phyloP scores from a whole-genome alignment of 2,329 filamentous ascomycete genomes.

The Penicillium sp. region DNA sequence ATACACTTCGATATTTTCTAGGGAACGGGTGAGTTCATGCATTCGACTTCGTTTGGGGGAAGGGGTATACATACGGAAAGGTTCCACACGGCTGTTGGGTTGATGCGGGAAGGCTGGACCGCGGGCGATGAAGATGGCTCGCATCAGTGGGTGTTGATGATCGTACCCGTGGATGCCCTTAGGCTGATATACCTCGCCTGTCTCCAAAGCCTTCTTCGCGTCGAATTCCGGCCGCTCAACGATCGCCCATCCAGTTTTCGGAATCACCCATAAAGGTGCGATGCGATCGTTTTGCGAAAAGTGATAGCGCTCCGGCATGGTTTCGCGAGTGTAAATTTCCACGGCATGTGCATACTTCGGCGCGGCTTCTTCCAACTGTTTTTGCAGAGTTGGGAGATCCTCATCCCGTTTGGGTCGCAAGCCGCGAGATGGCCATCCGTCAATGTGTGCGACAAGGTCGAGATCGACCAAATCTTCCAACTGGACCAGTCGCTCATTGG shows the following conservation, averaged over 20 bases:
- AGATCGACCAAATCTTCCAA: constrained; percentile 86
- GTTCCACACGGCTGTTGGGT: constrained; percentile 76
- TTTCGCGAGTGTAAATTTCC: constrained; percentile 81
- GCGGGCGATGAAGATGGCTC: constrained; percentile 89
- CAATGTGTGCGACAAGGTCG: constrained; percentile 75
- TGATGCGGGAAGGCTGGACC: constrained; percentile 90
- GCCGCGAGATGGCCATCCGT: constrained; percentile 93
- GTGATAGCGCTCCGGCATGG: constrained; percentile 93
- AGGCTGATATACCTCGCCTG: constrained; percentile 73
- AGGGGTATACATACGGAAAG: constrained; percentile 71
- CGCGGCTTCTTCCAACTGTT: constrained; percentile 59
- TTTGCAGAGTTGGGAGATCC: constrained; percentile 71
- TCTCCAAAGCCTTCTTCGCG: constrained; percentile 67
- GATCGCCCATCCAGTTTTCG: constrained; percentile 90
- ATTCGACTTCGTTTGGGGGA: not conserved
- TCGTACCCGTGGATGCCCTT: constrained; percentile 92
- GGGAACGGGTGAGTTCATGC: constrained; percentile 10
- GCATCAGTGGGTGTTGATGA: constrained; percentile 91
- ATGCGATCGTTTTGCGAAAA: constrained; percentile 88
- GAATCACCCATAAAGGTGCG: constrained; percentile 91
- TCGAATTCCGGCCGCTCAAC: constrained; percentile 80
- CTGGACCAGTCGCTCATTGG: constrained; percentile 77
- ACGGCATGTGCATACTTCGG: constrained; percentile 65
- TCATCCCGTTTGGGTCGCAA: constrained; percentile 74
- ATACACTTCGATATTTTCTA: constrained; percentile 93